Evolutionary conservation across 805 yeast genomes (phyloP).

Genomic region (Kregervanrija fluxuum): DNA sequence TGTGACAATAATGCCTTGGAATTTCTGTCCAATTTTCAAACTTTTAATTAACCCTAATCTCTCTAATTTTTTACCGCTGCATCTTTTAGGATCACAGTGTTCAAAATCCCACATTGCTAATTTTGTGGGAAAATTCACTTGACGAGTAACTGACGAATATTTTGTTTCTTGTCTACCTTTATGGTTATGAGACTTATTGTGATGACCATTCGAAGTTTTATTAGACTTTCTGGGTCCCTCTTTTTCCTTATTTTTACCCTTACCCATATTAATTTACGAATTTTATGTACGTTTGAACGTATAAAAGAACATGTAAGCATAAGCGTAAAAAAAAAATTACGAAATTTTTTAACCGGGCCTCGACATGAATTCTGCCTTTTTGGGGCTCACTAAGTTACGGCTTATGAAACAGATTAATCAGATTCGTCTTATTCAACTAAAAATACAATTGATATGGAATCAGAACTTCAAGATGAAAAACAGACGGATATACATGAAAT

Average conservation of each 20-base stretch:
- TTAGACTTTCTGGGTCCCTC: slow-evolving; percentile 27
- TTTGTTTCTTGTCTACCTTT: slow-evolving; percentile 26
- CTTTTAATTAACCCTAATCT: slow-evolving; percentile 76
- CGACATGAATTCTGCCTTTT: too few species aligned
- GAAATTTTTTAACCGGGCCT: too few species aligned
- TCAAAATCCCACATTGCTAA: slow-evolving; percentile 99
- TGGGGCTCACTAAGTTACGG: too few species aligned
- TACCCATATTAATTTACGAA: slow-evolving; percentile 32
- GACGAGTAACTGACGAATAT: slow-evolving; percentile 12
- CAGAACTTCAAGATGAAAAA: too few species aligned
- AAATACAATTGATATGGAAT: too few species aligned
- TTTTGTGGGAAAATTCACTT: slow-evolving; percentile 61
- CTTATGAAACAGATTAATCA: too few species aligned
- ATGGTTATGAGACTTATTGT: slow-evolving; percentile 45
- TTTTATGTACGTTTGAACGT: neutral
- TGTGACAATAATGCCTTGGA: slow-evolving; percentile 82
- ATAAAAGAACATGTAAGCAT: neutral
- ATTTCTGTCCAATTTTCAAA: slow-evolving; percentile 87
- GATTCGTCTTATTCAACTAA: too few species aligned
- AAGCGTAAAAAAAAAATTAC: too few species aligned
- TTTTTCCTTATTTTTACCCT: slow-evolving; percentile 42
- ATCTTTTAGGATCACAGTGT: slow-evolving; percentile 96
- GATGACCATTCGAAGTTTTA: slow-evolving; percentile 50
- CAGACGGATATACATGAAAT: too few species aligned
- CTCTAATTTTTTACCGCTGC: slow-evolving; percentile 91